These are phyloP conservation scores for Dipteronia dyeriana DNA, from an alignment of 345 rosid genomes.

Conservation along the genomic window DNA sequence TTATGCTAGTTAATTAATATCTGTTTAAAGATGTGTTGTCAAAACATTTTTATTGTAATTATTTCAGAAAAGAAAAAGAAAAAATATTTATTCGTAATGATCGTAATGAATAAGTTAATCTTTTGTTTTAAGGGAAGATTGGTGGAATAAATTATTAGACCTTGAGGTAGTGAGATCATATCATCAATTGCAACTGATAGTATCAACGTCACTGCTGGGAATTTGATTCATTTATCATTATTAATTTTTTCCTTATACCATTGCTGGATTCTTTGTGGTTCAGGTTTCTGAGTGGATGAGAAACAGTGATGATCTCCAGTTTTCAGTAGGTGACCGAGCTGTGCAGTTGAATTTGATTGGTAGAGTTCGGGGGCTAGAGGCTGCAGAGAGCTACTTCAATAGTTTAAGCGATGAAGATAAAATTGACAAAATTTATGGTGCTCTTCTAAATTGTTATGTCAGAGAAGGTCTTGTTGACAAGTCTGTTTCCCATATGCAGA, in stretches of 20 bases:
- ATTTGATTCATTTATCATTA: no score
- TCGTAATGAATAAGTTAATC: no score
- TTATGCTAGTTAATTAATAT: no score
- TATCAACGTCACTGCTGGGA: no score
- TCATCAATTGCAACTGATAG: no score
- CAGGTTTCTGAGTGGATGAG: conserved; percentile 54
- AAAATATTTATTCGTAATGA: no score
- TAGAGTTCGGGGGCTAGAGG: conserved; percentile 39
- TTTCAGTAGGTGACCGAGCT: conserved; percentile 37
- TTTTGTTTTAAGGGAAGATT: no score
- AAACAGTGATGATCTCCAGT: neutral
- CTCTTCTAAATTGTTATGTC: conserved; percentile 51
- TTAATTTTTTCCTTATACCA: neutral
- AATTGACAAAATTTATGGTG: conserved; percentile 39
- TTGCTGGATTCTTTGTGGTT: conserved; percentile 14
- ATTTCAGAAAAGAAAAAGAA: no score
- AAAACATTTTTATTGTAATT: no score
- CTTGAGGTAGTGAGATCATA: no score
- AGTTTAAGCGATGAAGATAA: conserved; percentile 34
- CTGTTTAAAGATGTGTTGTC: no score
- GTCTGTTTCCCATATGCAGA: conserved; percentile 38
- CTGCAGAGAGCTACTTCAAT: conserved; percentile 41
- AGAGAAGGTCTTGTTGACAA: conserved; percentile 42
- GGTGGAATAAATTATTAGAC: no score
- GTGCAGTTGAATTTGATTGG: conserved; percentile 50